These are phyloP conservation scores for Beauveria varroae DNA, from an alignment of 2,329 filamentous ascomycete species.

Conservation along the genomic window DNA sequence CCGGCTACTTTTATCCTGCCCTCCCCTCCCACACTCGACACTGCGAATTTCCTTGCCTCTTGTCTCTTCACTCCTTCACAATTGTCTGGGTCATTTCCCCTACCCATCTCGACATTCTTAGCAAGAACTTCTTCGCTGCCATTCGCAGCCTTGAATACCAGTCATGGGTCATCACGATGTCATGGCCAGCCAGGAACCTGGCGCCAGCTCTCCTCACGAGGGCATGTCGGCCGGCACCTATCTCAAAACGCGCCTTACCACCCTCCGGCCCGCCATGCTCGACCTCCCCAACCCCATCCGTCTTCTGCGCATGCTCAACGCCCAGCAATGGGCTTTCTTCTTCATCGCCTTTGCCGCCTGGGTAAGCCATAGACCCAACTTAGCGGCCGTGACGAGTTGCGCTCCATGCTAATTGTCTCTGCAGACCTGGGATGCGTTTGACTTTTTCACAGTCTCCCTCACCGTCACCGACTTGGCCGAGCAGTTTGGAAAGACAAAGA, in stretches of 20 bases:
- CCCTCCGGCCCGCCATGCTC: constrained; percentile 50
- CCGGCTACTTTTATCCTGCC: background rate
- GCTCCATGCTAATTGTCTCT: background rate
- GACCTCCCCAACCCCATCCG: constrained; percentile 46
- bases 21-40: background rate
- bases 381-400: too few relatives aligned
- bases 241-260: constrained; percentile 43
- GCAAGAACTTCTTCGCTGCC: background rate
- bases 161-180: constrained; percentile 10
- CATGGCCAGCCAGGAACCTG: constrained; percentile 17
- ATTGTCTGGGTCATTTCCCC: too few relatives aligned
- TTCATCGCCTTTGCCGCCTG: constrained; percentile 47
- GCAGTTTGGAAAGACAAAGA: constrained; percentile 44
- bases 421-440: constrained; percentile 56
- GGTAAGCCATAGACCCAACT: constrained; percentile 28
- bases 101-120: too few relatives aligned
- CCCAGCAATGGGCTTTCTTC: constrained; percentile 49
- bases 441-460: constrained; percentile 59
- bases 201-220: constrained; percentile 35
- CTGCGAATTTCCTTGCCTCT: background rate
- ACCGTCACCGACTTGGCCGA: constrained; percentile 46
- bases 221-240: constrained; percentile 43
- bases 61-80: background rate
- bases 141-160: background rate
- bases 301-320: constrained; percentile 40